Evolutionary conservation across 129 eudicot species (phyloP).

Genomic region (Artemisia argyi): DNA sequence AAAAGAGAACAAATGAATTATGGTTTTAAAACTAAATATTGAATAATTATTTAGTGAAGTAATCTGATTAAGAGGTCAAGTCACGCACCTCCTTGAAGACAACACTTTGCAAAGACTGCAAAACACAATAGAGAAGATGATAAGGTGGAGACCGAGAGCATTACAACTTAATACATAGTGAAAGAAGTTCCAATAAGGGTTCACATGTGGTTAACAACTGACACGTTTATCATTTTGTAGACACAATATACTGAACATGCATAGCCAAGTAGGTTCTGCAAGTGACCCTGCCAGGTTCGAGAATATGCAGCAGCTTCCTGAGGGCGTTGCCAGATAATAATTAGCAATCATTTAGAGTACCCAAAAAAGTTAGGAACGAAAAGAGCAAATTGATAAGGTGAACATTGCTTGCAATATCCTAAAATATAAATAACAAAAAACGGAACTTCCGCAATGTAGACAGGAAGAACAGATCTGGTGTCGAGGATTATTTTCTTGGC

Average conservation of each 20-base stretch:
- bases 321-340: constrained; percentile 20
- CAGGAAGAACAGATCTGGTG: too few species aligned
- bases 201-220: neutral
- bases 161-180: too few species aligned
- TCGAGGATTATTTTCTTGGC: neutral
- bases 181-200: neutral
- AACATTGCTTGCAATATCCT: constrained; percentile 6
- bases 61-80: too few species aligned
- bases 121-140: constrained; percentile 29
- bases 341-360: neutral
- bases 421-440: neutral
- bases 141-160: neutral
- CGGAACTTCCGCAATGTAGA: neutral
- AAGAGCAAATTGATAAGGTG: neutral
- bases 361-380: constrained; percentile 2
- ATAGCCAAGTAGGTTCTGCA: constrained; percentile 94
- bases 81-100: constrained; percentile 85
- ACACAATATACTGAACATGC: constrained; percentile 97
- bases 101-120: constrained; percentile 98
- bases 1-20: neutral
- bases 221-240: constrained; percentile 93
- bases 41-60: too few species aligned
- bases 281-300: constrained; percentile 97
- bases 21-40: constrained; percentile 6
- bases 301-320: constrained; percentile 99